Evolutionary conservation across 1,284 basidiomycete species (phyloP).

Genomic region (Polyporus tsugae): DNA sequence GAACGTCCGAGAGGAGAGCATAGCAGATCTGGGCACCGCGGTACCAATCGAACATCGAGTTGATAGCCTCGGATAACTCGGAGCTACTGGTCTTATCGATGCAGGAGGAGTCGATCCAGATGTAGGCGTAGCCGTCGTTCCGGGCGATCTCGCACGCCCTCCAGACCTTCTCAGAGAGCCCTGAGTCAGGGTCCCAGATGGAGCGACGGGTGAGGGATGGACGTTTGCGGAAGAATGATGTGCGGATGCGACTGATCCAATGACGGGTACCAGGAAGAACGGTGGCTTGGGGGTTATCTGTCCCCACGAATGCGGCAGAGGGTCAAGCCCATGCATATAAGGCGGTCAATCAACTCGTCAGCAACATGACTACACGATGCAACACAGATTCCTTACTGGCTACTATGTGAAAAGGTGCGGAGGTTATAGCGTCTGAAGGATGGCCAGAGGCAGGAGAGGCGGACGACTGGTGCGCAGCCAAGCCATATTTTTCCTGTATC

Average conservation of each 20-base stretch:
- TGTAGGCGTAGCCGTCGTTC: not conserved
- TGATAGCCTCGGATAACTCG: conserved; percentile 15
- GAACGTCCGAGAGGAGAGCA: conserved; percentile 17
- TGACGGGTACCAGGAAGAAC: too few species aligned
- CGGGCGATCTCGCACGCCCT: conserved; percentile 6
- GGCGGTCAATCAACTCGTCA: too few species aligned
- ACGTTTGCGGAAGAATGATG: too few species aligned
- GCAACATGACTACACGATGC: too few species aligned
- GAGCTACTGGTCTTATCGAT: conserved; percentile 19
- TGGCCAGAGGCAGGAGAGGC: too few species aligned
- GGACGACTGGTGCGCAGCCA: not conserved
- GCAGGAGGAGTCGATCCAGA: conserved; percentile 19
- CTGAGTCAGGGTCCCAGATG: not conserved
- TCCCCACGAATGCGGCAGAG: too few species aligned
- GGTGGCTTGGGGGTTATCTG: too few species aligned
- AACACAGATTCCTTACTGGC: too few species aligned
- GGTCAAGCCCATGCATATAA: too few species aligned
- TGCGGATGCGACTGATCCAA: too few species aligned
- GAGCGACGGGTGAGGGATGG: not conserved
- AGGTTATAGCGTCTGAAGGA: too few species aligned
- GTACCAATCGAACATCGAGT: conserved; percentile 17
- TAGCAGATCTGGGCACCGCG: conserved; percentile 9
- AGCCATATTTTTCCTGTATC: not conserved
- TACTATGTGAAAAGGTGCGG: too few species aligned
- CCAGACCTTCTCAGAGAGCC: conserved; percentile 9